phyloP scores from a whole-genome alignment of 129 eudicot genomes.

The Ambrosia artemisiifolia region DNA sequence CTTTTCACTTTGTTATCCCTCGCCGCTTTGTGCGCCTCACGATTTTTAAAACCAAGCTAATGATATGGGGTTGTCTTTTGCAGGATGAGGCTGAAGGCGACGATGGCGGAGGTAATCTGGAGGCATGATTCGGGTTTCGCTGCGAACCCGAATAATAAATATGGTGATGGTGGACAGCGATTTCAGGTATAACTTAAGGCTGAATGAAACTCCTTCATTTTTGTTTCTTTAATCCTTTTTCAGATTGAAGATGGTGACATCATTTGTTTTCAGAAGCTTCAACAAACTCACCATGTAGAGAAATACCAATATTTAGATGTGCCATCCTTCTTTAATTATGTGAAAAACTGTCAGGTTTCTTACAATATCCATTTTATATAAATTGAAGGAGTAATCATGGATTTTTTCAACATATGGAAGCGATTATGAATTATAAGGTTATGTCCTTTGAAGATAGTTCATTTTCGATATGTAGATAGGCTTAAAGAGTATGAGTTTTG shows the following conservation, averaged over 20 bases:
- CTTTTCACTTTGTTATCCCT: too few species aligned
- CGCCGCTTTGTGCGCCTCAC: too few species aligned
- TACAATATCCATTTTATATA: background rate
- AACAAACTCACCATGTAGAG: slow-evolving; percentile 41
- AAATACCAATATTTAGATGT: slow-evolving; percentile 58
- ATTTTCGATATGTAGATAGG: slow-evolving; percentile 70
- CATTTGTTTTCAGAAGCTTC: slow-evolving; percentile 79
- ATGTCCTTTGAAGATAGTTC: slow-evolving; percentile 53
- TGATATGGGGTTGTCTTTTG: too few species aligned
- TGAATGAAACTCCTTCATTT: too few species aligned
- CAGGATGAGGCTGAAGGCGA: too few species aligned
- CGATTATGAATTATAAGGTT: background rate
- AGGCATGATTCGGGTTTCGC: too few species aligned
- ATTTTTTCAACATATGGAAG: background rate
- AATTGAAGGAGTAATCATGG: background rate
- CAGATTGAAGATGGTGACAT: slow-evolving; percentile 97
- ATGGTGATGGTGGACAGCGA: too few species aligned
- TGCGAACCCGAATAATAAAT: too few species aligned
- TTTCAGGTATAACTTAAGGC: too few species aligned
- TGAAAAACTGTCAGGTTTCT: slow-evolving; percentile 74
- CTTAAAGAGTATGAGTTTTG: slow-evolving; percentile 93
- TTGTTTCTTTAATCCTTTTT: background rate
- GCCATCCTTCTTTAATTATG: slow-evolving; percentile 82
- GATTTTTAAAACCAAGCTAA: too few species aligned
- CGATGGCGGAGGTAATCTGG: too few species aligned